Evolutionary conservation across 495 filamentous ascomycete species (phyloP), one percentile per base, ranked within the genome.

Genomic region (Podospora anserina): DNA sequence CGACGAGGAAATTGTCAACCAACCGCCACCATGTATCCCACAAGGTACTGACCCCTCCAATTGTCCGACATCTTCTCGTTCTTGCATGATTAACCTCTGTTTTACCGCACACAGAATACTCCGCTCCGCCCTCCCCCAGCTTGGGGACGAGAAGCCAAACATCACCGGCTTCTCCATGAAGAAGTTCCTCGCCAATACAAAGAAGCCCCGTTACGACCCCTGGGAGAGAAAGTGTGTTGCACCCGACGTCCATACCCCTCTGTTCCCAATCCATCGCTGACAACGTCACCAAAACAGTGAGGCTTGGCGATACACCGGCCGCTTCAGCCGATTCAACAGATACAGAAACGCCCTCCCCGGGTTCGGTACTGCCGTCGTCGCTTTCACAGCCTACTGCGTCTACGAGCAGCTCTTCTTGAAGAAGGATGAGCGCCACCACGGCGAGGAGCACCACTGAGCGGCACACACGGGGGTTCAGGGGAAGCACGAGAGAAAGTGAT

Each of bases 281-380:
- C 49, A 53, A 64, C 44, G 55, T 62, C 53, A 6, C 15, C 18
- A 3, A 30, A 6, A 70, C 78, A 99, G 95, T 69, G 95, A 99
- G 81, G 83, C 90, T 77, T 99, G 95, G 95, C 88, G 95, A 74
- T 97, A 96, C 83, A 88, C 61, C 60, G 96, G 94, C 71, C 90
- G 88, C 56, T 98, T 97, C 85, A 89, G 88, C 66, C 87, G 94
- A 64, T 91, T 80, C 78, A 94, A 96, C 82, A 91, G 95, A 26
- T 96, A 97, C 84, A 91, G 87, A 80, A 82, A 87, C 66, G 82
- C 88, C 65, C 90, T 99, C 80, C 95, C 95, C 32, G 95, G 95
- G 61, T 82, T 99, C 62, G 96, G 95, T 59, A 95, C 92, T 69
- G 95, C 93, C 5, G 90, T 89, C 9, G 94, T 94, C 59, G 93